Evolutionary conservation across 2,329 filamentous ascomycete species (phyloP).

Genomic region (Paecilomyces sp.): DNA sequence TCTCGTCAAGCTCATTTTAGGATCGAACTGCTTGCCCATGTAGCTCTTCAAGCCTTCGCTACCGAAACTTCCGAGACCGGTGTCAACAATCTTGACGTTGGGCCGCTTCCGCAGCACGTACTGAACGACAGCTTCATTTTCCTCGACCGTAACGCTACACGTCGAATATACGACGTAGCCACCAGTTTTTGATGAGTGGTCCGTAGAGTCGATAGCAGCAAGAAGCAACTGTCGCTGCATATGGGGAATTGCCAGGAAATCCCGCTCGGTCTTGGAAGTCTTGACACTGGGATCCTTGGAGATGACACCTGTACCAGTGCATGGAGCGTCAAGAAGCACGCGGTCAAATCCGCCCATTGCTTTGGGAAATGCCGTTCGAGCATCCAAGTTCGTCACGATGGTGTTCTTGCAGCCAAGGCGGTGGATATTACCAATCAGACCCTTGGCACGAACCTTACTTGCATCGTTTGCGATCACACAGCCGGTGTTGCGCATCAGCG

Average conservation of each 20-base stretch:
- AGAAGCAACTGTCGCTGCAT: slow-evolving; percentile 91
- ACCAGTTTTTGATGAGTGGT: slow-evolving; percentile 84
- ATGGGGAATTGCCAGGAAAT: slow-evolving; percentile 90
- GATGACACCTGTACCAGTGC: slow-evolving; percentile 95
- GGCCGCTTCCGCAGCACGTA: slow-evolving; percentile 87
- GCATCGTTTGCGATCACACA: slow-evolving; percentile 95
- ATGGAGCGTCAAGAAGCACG: slow-evolving; percentile 88
- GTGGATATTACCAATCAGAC: slow-evolving; percentile 96
- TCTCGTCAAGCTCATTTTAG: slow-evolving; percentile 72
- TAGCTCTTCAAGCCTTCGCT: slow-evolving; percentile 87
- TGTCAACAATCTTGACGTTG: slow-evolving; percentile 89
- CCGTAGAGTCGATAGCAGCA: slow-evolving; percentile 88
- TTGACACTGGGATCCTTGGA: slow-evolving; percentile 95
- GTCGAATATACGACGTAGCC: slow-evolving; percentile 97
- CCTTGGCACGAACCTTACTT: slow-evolving; percentile 87
- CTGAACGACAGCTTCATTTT: slow-evolving; percentile 88
- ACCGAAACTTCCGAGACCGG: slow-evolving; percentile 74
- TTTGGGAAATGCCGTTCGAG: slow-evolving; percentile 76
- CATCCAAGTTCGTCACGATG: slow-evolving; percentile 92
- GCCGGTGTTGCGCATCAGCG: slow-evolving; percentile 95
- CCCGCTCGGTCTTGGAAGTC: slow-evolving; percentile 93
- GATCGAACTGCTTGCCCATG: slow-evolving; percentile 86
- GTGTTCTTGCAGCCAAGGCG: slow-evolving; percentile 89
- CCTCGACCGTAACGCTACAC: slow-evolving; percentile 88
- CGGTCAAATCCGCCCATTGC: slow-evolving; percentile 95